Conservation (phyloP, 768 basidiomycete species). For the Coprinopsis strossmayeri region DNA sequence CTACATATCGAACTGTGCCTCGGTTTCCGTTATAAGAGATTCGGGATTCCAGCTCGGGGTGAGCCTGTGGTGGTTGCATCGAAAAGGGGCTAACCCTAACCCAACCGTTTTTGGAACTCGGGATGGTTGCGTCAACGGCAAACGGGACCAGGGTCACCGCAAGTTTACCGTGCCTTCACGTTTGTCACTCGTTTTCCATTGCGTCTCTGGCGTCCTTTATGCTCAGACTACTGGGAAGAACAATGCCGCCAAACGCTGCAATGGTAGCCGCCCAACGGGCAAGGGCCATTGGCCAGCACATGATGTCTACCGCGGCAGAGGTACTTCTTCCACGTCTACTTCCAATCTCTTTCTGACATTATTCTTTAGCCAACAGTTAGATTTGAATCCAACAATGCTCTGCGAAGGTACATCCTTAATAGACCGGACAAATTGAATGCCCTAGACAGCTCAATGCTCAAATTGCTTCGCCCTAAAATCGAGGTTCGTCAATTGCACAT, state of each 20-base stretch:
- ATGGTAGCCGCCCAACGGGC: slow-evolving; percentile 34
- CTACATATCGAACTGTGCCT: slow-evolving; percentile 69
- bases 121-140: not conserved
- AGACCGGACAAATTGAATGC: slow-evolving; percentile 78
- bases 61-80: slow-evolving; percentile 22
- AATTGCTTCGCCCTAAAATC: slow-evolving; percentile 62
- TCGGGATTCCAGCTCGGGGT: slow-evolving; percentile 37
- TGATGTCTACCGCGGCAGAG: slow-evolving; percentile 37
- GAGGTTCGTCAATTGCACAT: slow-evolving; percentile 40
- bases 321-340: slow-evolving; percentile 20
- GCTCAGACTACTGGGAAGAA: slow-evolving; percentile 18
- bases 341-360: not conserved
- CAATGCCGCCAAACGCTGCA: slow-evolving; percentile 35
- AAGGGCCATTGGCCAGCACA: slow-evolving; percentile 39
- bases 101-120: slow-evolving; percentile 11
- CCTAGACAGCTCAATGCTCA: slow-evolving; percentile 73
- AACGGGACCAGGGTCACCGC: too few relatives aligned
- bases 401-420: slow-evolving; percentile 74
- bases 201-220: not conserved
- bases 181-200: slow-evolving; percentile 2
- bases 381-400: slow-evolving; percentile 59
- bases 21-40: slow-evolving; percentile 44
- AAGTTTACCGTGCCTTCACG: too few relatives aligned
- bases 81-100: slow-evolving; percentile 24
- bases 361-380: slow-evolving; percentile 42